Conservation (phyloP, 106 monocot genomes). For the Dendrobium chrysotoxum region DNA sequence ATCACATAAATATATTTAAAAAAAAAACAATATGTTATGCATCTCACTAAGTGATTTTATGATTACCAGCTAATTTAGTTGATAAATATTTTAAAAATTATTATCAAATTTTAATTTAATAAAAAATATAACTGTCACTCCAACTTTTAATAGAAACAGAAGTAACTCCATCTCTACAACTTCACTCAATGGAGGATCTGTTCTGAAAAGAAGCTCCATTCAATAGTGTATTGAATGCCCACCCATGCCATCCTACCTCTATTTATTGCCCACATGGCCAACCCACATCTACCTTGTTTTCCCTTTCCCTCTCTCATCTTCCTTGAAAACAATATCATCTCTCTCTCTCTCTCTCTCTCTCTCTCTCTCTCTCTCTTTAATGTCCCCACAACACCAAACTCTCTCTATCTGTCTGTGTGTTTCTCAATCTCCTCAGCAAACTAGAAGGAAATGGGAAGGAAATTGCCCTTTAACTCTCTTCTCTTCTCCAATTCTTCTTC, state of each 20-base stretch:
- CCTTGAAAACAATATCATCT: background rate
- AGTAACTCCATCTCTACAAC: no score
- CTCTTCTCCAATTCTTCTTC: conserved; percentile 11
- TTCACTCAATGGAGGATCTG: no score
- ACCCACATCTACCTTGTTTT: background rate
- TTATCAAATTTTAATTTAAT: no score
- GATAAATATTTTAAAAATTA: no score
- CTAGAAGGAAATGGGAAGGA: conserved; percentile 3
- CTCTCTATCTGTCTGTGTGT: background rate
- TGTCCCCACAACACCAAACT: background rate
- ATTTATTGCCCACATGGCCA: background rate
- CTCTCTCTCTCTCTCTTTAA: background rate
- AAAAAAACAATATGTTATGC: background rate
- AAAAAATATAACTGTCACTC: no score
- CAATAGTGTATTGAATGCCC: conserved; percentile 6
- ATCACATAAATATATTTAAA: background rate
- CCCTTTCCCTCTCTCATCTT: background rate
- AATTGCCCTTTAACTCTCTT: conserved; percentile 6
- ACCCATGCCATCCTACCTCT: background rate
- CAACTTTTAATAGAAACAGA: no score
- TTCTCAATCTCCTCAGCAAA: background rate
- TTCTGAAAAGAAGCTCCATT: background rate
- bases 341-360: background rate
- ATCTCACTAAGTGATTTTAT: background rate
- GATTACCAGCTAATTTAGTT: no score